phyloP scores from a whole-genome alignment of 805 yeast species.

The Debaryomyces maramus region DNA sequence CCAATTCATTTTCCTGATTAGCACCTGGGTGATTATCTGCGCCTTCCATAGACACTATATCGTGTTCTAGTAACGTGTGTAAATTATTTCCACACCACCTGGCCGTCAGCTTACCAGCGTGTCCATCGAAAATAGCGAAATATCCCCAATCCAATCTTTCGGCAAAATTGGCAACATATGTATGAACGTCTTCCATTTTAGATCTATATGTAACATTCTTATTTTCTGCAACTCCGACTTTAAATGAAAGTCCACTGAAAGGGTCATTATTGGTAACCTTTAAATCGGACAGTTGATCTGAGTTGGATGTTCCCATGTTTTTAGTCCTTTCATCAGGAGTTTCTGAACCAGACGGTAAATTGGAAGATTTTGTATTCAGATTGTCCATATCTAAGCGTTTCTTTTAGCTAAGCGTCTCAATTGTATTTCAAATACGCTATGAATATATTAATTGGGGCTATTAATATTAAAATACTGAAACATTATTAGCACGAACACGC shows the following conservation, averaged over 20 bases:
- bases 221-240: constrained; percentile 91
- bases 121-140: constrained; percentile 95
- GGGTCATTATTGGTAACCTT: constrained; percentile 32
- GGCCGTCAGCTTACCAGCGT: constrained; percentile 91
- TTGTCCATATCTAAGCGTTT: too few species aligned
- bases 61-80: constrained; percentile 66
- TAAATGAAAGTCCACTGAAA: constrained; percentile 62
- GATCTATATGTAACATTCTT: constrained; percentile 76
- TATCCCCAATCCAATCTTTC: constrained; percentile 90
- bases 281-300: not conserved
- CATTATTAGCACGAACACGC: too few species aligned
- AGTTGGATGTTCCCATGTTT: too few species aligned
- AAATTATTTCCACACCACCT: constrained; percentile 91
- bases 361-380: too few species aligned
- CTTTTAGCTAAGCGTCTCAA: too few species aligned
- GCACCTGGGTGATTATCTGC: constrained; percentile 2
- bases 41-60: constrained; percentile 36
- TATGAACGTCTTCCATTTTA: constrained; percentile 96
- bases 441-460: too few species aligned
- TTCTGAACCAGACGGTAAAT: too few species aligned
- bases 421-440: too few species aligned
- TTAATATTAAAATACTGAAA: too few species aligned
- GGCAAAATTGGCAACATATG: constrained; percentile 90
- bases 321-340: too few species aligned
- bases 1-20: constrained; percentile 5